Percentiles rank a stretch among this genome's conserved stretches.
Evolutionary conservation across 1,284 basidiomycete species (phyloP).

Genomic region (Termitomyces sp.): DNA sequence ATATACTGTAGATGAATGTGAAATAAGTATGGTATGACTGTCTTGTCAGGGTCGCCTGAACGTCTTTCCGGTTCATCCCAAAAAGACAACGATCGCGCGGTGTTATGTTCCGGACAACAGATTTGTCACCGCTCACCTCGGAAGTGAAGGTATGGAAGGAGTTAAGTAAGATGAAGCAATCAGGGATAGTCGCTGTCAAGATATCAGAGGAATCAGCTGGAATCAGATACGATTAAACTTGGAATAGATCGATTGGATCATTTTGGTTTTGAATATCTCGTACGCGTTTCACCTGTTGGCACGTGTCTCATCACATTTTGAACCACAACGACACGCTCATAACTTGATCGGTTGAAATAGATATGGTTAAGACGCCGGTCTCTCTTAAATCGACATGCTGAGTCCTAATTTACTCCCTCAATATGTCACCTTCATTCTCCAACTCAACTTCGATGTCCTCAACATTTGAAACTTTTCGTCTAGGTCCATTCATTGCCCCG

Average conservation of each 20-base stretch:
- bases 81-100: slow-evolving; percentile 8
- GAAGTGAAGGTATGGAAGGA: neutral
- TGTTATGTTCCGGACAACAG: slow-evolving; percentile 10
- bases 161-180: neutral
- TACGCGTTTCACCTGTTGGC: neutral
- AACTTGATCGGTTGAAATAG: neutral
- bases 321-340: neutral
- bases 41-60: slow-evolving; percentile 11
- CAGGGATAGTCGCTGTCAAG: neutral
- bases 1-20: slow-evolving; percentile 19
- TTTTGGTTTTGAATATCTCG: neutral
- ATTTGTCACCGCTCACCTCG: slow-evolving; percentile 12
- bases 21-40: too few species aligned
- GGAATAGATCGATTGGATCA: neutral
- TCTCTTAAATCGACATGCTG: slow-evolving; percentile 5
- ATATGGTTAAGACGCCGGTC: neutral
- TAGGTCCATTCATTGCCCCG: slow-evolving; percentile 58
- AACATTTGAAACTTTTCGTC: slow-evolving; percentile 45
- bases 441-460: slow-evolving; percentile 12
- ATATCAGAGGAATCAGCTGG: neutral
- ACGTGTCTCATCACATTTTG: neutral
- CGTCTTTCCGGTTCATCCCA: neutral
- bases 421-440: slow-evolving; percentile 6
- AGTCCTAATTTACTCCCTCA: neutral
- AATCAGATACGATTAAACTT: too few species aligned